phyloP scores from a whole-genome alignment of 2,329 filamentous ascomycete species.

The Ascochyta koolunga region DNA sequence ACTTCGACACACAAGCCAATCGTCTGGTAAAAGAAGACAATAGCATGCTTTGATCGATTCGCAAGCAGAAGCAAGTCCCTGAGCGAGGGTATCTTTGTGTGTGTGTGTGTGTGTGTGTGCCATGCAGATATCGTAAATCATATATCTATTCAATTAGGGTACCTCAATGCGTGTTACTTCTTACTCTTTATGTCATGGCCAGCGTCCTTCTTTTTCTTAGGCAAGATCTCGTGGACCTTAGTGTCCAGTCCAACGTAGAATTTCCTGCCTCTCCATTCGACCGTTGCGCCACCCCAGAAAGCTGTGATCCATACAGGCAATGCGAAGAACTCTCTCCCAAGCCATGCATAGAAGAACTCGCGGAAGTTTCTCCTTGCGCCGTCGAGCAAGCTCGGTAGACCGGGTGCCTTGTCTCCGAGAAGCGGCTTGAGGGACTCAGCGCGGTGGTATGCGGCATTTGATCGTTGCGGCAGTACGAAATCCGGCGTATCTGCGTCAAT shows the following conservation, averaged over 20 bases:
- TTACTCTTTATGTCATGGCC: background rate
- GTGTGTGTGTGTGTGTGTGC: no score
- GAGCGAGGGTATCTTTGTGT: no score
- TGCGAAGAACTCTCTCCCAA: slow-evolving; percentile 81
- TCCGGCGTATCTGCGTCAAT: slow-evolving; percentile 73
- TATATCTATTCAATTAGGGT: background rate
- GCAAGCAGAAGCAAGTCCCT: no score
- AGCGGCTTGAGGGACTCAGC: slow-evolving; percentile 30
- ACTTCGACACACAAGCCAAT: no score
- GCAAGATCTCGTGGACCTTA: slow-evolving; percentile 68
- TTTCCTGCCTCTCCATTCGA: slow-evolving; percentile 82
- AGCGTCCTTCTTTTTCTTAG: slow-evolving; percentile 12
- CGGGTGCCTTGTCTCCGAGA: slow-evolving; percentile 18
- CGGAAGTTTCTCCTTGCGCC: slow-evolving; percentile 62
- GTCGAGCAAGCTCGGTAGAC: slow-evolving; percentile 26
- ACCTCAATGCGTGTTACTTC: background rate
- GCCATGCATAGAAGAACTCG: slow-evolving; percentile 82
- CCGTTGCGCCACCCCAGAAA: slow-evolving; percentile 83
- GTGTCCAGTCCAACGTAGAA: slow-evolving; percentile 87
- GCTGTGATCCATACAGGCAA: slow-evolving; percentile 91
- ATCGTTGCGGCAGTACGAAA: slow-evolving; percentile 65
- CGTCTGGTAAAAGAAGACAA: no score
- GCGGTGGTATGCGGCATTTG: slow-evolving; percentile 39
- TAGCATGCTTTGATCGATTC: no score
- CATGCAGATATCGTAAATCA: background rate